Evolutionary conservation across 2,329 filamentous ascomycete species (phyloP), one percentile per base, ranked within the genome.

Genomic region (Aspergillus sp.): DNA sequence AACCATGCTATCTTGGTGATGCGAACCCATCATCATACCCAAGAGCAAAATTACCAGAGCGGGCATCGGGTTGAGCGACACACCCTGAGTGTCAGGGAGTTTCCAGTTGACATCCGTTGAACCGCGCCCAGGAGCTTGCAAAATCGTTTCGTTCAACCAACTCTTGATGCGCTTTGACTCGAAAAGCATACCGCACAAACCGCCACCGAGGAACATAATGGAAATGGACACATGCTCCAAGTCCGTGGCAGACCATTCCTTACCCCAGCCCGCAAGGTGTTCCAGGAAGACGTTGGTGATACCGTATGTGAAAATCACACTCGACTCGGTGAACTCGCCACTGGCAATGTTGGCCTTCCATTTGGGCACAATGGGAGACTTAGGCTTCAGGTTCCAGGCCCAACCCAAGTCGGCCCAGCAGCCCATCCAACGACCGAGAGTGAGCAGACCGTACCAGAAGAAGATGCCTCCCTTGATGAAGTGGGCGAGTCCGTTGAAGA

Each of bases 401-500:
- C 91, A 97, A 55, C 91, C 91, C 48, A 91, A 79, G 51, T 95
- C 88, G 49, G 86, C 84, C 65, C 95, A 97, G 65, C 86, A 87
- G 22, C 91, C 91, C 62, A 90, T 82, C 86, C 89, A 96, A 48
- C 91, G 84, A 25, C 89, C 90, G 3, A 97, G 76, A 0, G 88
- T 95, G 51, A 96, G 72, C 17, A 95, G 70, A 7, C 91, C 91
- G 53, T 94, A 88, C 84, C 88, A 93, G 72, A 96, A 89, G 74
- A 97, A 97, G 47, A 97, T 86, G 3, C 88, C 88, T 41, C 91
- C 91, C 66, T 97, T 97, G 66, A 96, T 83, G 73, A 88, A 95
- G 64, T 97, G 91, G 6, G 91, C 91, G 38, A 96, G 76, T 2
- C 91, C 89, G 57, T 84, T 90, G 74, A 91, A 94, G 49, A 96